Conservation (phyloP, 139 green algal genomes). For the Haematococcus lacustris region DNA sequence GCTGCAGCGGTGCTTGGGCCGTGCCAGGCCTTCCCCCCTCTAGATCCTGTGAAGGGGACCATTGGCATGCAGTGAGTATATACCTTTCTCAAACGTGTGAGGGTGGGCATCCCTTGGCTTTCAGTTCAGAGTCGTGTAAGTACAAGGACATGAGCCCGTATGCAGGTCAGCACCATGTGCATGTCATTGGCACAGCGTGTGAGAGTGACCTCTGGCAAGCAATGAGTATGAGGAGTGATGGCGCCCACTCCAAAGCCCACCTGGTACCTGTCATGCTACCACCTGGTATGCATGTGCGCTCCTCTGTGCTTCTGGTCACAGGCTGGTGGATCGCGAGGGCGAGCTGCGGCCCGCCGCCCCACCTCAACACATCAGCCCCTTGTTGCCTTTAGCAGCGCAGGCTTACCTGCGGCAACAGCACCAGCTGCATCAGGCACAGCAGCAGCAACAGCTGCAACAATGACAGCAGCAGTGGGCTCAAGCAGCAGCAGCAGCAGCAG, state of each 20-base stretch:
- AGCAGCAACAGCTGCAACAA: neutral
- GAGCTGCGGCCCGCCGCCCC: conserved; percentile 70
- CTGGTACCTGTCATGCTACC: conserved; percentile 2
- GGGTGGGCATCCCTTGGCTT: no score
- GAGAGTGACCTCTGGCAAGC: neutral
- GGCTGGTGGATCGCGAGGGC: conserved; percentile 76
- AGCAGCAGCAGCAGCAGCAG: no score
- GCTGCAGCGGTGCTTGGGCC: no score
- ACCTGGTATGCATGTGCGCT: neutral
- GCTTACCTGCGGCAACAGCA: conserved; percentile 21
- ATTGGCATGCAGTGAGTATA: no score
- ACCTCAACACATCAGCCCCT: conserved; percentile 2
- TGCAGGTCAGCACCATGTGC: no score
- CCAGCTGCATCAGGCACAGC: neutral
- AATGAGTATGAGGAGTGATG: neutral
- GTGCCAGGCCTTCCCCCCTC: no score
- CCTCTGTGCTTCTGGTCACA: conserved; percentile 14
- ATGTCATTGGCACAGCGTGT: no score
- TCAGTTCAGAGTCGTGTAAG: no score
- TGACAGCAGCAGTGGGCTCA: neutral
- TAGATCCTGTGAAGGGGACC: no score
- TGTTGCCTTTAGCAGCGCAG: conserved; percentile 39
- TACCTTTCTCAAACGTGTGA: no score
- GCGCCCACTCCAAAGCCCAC: neutral
- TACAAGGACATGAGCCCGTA: no score